Percentiles rank a stretch among this genome's conserved stretches.
Evolutionary conservation across 2,329 filamentous ascomycete species (phyloP).

Genomic region (Knoxdaviesia proteae): DNA sequence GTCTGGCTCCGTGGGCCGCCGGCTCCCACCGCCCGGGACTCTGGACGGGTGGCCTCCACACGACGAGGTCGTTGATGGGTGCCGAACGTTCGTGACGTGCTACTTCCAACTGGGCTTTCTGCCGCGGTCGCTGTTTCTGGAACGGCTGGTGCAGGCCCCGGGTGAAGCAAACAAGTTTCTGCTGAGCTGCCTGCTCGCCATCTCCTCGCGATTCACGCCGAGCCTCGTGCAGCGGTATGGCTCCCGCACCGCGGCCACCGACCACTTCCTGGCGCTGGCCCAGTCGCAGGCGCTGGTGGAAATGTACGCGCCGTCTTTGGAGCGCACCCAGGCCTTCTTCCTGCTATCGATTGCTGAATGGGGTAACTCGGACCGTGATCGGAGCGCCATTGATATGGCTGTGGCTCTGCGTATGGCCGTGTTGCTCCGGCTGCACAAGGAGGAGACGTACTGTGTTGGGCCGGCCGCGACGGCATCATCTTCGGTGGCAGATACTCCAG

Average conservation of each 20-base stretch:
- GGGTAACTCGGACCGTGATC: slow-evolving; percentile 13
- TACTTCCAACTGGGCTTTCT: slow-evolving; percentile 14
- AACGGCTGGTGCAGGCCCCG: slow-evolving; percentile 7
- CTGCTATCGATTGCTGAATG: slow-evolving; percentile 13
- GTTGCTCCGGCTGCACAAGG: slow-evolving; percentile 14
- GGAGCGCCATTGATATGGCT: slow-evolving; percentile 16
- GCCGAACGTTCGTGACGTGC: slow-evolving; percentile 10
- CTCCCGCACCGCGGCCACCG: slow-evolving; percentile 8
- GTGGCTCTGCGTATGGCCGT: slow-evolving; percentile 16
- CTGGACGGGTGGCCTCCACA: slow-evolving; percentile 6
- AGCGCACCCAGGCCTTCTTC: slow-evolving; percentile 13
- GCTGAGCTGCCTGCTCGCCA: slow-evolving; percentile 10
- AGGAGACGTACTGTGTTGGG: slow-evolving; percentile 12
- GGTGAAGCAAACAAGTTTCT: slow-evolving; percentile 11
- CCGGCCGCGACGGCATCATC: too few species aligned
- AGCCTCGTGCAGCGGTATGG: slow-evolving; percentile 9
- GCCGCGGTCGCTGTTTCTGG: slow-evolving; percentile 12
- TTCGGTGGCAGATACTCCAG: too few species aligned
- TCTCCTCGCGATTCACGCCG: slow-evolving; percentile 13
- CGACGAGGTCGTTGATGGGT: slow-evolving; percentile 11
- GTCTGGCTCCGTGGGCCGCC: too few species aligned
- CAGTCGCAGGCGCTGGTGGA: slow-evolving; percentile 8
- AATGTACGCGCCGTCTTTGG: slow-evolving; percentile 12
- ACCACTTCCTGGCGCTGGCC: slow-evolving; percentile 10
- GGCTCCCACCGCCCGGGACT: background rate